phyloP scores from a whole-genome alignment of 768 basidiomycete genomes.

The Mycena vitilis region DNA sequence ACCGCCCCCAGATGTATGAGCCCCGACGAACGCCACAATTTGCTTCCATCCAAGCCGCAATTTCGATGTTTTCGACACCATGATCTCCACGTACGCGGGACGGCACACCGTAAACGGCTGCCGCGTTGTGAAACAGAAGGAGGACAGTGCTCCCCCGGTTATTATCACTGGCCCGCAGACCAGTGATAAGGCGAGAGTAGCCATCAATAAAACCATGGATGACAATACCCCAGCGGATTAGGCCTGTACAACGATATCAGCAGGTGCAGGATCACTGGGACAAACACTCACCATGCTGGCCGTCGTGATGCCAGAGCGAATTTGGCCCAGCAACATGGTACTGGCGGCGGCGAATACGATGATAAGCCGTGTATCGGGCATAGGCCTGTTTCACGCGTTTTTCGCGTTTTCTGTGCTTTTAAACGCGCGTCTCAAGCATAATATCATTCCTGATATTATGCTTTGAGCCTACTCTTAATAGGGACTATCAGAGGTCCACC shows the following conservation, averaged over 20 bases:
- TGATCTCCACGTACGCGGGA: background rate
- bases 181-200: slow-evolving; percentile 19
- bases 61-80: background rate
- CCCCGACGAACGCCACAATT: background rate
- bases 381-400: too few species aligned
- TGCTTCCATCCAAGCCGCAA: background rate
- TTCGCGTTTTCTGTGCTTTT: too few species aligned
- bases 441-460: too few species aligned
- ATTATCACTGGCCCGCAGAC: slow-evolving; percentile 23
- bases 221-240: slow-evolving; percentile 25
- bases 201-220: slow-evolving; percentile 24
- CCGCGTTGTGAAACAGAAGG: background rate
- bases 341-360: slow-evolving; percentile 30
- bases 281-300: slow-evolving; percentile 21
- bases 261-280: too few species aligned
- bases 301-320: slow-evolving; percentile 49
- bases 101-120: too few species aligned
- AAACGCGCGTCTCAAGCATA: too few species aligned
- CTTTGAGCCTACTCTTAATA: too few species aligned
- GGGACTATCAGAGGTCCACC: too few species aligned
- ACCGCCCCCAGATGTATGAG: background rate
- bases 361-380: too few species aligned
- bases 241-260: background rate
- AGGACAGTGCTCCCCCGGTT: slow-evolving; percentile 9
- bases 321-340: slow-evolving; percentile 47